Conservation (phyloP, 495 filamentous ascomycete species). For the Penicillium steckii region DNA sequence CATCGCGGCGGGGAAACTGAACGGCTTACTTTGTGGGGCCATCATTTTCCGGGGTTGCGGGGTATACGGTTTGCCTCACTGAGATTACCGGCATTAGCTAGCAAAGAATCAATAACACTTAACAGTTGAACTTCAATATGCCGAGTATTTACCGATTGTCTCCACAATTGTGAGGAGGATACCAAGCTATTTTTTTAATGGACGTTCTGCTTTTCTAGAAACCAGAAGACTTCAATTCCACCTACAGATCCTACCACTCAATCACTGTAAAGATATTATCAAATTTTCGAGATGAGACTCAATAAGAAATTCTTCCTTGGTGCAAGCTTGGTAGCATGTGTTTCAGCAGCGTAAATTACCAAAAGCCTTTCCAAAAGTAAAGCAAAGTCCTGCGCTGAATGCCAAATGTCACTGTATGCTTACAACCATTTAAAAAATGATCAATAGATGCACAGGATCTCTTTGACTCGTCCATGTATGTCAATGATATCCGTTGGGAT, state of each 20-base stretch:
- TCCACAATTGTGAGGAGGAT: no score
- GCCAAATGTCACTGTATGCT: neutral
- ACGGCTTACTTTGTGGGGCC: neutral
- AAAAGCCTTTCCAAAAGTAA: slow-evolving; percentile 11
- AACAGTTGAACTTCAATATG: neutral
- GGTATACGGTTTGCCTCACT: neutral
- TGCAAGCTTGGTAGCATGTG: neutral
- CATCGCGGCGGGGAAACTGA: neutral
- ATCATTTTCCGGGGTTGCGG: neutral
- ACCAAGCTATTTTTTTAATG: no score
- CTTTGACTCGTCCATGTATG: slow-evolving; percentile 29
- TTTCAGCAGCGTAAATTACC: slow-evolving; percentile 13
- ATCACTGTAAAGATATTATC: neutral
- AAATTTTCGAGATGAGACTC: neutral
- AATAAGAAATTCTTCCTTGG: neutral
- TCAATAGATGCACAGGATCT: slow-evolving; percentile 25
- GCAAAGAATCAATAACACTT: no score
- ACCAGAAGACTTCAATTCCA: no score
- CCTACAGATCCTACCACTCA: no score
- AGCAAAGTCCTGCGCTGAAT: neutral
- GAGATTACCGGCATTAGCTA: neutral
- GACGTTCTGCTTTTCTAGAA: no score
- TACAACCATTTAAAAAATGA: neutral
- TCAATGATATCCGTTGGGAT: slow-evolving; percentile 29
- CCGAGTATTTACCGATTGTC: neutral